Conservation (phyloP, 2,329 filamentous ascomycete genomes). For the Aspergillus awamori region DNA sequence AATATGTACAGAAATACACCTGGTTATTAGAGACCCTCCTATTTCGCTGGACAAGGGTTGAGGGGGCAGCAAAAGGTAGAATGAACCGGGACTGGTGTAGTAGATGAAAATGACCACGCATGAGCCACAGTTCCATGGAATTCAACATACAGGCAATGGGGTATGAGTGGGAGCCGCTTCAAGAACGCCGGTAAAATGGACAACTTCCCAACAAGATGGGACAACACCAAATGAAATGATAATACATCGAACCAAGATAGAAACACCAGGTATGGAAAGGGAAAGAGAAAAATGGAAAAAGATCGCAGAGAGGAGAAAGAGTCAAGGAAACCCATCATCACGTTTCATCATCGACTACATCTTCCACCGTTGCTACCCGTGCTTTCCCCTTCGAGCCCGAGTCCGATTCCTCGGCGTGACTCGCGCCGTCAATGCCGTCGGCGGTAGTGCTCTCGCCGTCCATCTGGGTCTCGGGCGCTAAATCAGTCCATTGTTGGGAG, state of each 20-base stretch:
- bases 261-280: conserved; percentile 7
- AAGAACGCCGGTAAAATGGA: conserved; percentile 16
- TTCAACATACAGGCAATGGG: conserved; percentile 17
- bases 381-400: conserved; percentile 39
- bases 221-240: conserved; percentile 3
- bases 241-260: conserved; percentile 14
- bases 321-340: conserved; percentile 12
- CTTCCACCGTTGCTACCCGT: conserved; percentile 40
- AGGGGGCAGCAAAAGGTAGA: no score
- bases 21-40: background rate
- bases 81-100: background rate
- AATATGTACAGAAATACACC: conserved; percentile 1
- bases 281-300: conserved; percentile 8
- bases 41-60: no score
- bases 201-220: background rate
- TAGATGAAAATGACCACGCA: background rate
- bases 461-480: conserved; percentile 25
- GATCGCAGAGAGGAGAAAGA: conserved; percentile 1
- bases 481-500: conserved; percentile 36
- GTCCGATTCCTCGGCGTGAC: conserved; percentile 18
- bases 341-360: conserved; percentile 35
- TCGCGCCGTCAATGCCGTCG: background rate
- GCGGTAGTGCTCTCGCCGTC: conserved; percentile 9
- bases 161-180: conserved; percentile 19
- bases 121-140: conserved; percentile 2